Percentiles rank a stretch among this genome's conserved stretches.
phyloP scores from a whole-genome alignment of 805 yeast genomes.

The Saturnispora quitensis region DNA sequence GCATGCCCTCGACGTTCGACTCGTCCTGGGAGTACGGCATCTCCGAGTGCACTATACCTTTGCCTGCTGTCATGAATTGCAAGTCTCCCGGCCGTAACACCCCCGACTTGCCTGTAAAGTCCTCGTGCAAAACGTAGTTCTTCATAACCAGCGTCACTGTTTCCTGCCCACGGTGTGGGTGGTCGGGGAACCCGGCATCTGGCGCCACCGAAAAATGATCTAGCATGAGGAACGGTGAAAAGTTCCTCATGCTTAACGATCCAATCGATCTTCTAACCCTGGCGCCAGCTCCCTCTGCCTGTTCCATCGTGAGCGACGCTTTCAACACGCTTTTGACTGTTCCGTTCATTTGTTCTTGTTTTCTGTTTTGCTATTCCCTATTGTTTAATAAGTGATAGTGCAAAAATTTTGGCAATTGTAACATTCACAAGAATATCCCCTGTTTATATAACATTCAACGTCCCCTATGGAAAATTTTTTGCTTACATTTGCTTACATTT shows the following conservation, averaged over 20 bases:
- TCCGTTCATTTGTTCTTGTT: conserved; percentile 16
- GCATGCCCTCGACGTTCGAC: conserved; percentile 53
- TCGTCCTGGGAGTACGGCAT: conserved; percentile 62
- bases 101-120: conserved; percentile 80
- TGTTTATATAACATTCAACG: background rate
- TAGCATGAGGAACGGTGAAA: conserved; percentile 72
- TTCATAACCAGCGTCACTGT: conserved; percentile 61
- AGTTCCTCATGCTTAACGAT: conserved; percentile 53
- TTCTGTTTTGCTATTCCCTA: background rate
- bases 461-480: background rate
- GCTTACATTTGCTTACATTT: background rate
- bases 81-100: conserved; percentile 72
- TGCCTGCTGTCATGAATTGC: conserved; percentile 92
- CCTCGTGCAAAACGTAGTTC: conserved; percentile 73
- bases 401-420: background rate
- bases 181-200: conserved; percentile 73
- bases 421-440: background rate
- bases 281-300: conserved; percentile 86
- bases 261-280: conserved; percentile 77
- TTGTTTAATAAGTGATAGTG: background rate
- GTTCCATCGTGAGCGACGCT: conserved; percentile 52
- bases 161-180: conserved; percentile 77
- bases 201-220: conserved; percentile 65
- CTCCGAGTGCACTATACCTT: conserved; percentile 78
- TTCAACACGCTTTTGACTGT: conserved; percentile 41